Base-by-base conservation (phyloP, 139 green algal genomes). In the Chlamydomonas sp. region DNA sequence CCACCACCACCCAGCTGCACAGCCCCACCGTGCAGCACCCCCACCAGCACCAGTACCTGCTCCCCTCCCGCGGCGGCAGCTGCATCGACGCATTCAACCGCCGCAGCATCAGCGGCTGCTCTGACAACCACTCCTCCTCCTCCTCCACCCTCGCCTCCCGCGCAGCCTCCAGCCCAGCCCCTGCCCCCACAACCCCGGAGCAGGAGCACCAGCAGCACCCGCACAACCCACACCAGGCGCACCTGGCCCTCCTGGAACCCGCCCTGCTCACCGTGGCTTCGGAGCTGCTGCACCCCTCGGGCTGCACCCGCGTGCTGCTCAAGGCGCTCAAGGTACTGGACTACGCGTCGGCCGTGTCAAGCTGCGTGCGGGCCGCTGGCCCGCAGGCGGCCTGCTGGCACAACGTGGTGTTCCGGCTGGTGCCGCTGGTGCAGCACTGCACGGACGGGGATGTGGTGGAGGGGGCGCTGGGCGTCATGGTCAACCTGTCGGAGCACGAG, bases 371-470 rank as follows among this genome's bases (percentile, higher is more conserved):
- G 31, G 31, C 31, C 31, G 31, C 31, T 49, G 31, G 31, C 0
- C 31, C 31, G 31, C 31, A 49, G 31, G 31, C 31, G 31, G 31
- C 31, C 79, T 87, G 64, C 63, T 90, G 87, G 87, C 80, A 87
- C 87, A 81, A 73, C 12, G 74, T 77, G 7, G 80, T 90, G 59
- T 90, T 90, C 75, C 78, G 78, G 9, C 63, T 90, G 0, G 80
- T 87, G 4, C 87, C 87, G 49, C 80, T 90, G 63, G 75, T 90
- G 80, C 83, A 59, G 14, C 84, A 88, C 84, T 88, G 84, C 66
- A 7, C 16, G 8, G 80, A 90, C 58, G 31, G 64, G 8, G 69
- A 84, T 6, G 63, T 90, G 20, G 78, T 77, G 58, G 87, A 87
- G 73, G 14, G 5, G 3, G 74, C 80, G 57, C 75, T 87, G 62